Evolutionary conservation across 805 yeast species (phyloP).

Genomic region (Barnettozyma siamensis): DNA sequence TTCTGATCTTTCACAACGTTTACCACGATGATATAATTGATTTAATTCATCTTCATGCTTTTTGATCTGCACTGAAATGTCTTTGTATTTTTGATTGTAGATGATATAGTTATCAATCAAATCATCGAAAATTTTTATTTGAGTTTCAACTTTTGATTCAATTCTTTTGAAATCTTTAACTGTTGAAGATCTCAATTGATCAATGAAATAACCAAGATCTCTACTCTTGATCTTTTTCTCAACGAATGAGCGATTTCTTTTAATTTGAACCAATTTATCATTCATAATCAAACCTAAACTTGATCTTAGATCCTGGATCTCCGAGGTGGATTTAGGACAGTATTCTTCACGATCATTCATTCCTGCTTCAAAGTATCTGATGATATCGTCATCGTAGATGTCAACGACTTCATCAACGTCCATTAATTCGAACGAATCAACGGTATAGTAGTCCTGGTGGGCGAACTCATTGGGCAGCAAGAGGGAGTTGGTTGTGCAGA

Average conservation of each 20-base stretch:
- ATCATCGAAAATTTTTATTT: constrained; percentile 4
- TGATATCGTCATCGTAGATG: constrained; percentile 9
- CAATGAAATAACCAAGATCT: constrained; percentile 17
- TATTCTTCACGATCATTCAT: constrained; percentile 5
- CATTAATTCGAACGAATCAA: background rate
- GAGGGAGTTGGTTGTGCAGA: constrained; percentile 7
- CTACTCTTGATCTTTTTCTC: constrained; percentile 16
- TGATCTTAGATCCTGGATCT: constrained; percentile 11
- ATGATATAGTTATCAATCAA: constrained; percentile 9
- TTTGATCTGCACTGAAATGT: constrained; percentile 1
- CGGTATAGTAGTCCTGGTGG: constrained; percentile 9
- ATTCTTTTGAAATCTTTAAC: constrained; percentile 18
- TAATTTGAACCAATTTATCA: constrained; percentile 20
- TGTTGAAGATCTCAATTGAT: constrained; percentile 14
- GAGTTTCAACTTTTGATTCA: constrained; percentile 9
- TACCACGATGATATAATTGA: constrained; percentile 1
- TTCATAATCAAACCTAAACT: constrained; percentile 11
- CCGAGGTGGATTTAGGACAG: constrained; percentile 3
- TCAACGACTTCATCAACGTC: constrained; percentile 7
- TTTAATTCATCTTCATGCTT: background rate
- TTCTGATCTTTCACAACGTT: constrained; percentile 1
- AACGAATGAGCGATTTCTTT: constrained; percentile 17
- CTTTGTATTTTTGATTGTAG: constrained; percentile 11
- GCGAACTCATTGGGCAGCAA: constrained; percentile 13
- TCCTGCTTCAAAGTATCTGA: constrained; percentile 8